Evolutionary conservation across 805 yeast species (phyloP), one percentile per base, ranked within the genome.

Genomic region (Metschnikowia gelsemii): DNA sequence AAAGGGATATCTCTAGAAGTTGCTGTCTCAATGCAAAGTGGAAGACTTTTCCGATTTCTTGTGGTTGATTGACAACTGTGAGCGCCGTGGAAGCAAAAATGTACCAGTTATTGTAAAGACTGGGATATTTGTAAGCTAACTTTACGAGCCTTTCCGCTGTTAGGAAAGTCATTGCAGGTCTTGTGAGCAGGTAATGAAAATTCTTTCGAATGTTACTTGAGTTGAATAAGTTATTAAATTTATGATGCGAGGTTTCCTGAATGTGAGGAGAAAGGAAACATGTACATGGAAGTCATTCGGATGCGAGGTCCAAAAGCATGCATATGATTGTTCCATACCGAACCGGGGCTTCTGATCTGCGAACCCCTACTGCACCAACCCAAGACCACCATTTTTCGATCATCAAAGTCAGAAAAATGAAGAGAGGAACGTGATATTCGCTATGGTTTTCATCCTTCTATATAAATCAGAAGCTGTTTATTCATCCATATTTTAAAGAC

Each of bases 1-100:
- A 46, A 6, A 52, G 32, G 17, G 58, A 42, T 18, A 43, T 49
- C 42, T 68, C 74, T 33, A 70, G 60, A 30, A 69, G 58, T 50
- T 70, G 75, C 45, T 70, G 74, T 31, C 71, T 57, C 39, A 73
- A 56, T 14, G 89, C 88, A 63, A 82, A 82, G 47, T 85, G 85
- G 58, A 83, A 84, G 3, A 90, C 58, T 41, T 68, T 72, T 2
- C 96, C 90, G 22, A 88, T 77, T 48, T 86, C 96, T 37, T 82
- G 78, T 0, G 96, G 95, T 46, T 75, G 77, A 56, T 90, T 90
- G 54, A 91, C 82, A 5, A 83, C 89, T 2, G 91, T 78, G 35
- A 89, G 72, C 8, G 95, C 78, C 0, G 91, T 85, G 7, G 93
- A 85, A 0, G 96, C 91, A 16, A 88, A 66, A 27, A 80, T 65